Evolutionary conservation across 805 yeast genomes (phyloP).

Genomic region (Candida xiaguanensis): DNA sequence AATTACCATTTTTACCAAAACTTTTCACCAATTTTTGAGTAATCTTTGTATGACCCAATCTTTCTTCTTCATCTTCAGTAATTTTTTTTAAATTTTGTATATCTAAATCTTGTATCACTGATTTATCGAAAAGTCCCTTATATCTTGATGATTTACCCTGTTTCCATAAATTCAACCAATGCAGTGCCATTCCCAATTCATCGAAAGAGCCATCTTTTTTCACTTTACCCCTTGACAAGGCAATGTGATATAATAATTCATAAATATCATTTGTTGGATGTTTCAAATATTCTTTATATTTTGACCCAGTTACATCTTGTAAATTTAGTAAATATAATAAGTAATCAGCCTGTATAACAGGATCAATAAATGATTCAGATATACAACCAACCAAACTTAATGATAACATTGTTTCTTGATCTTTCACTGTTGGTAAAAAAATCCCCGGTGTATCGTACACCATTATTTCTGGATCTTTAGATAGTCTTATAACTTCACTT

Average conservation of each 20-base stretch:
- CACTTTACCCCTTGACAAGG: slow-evolving; percentile 34
- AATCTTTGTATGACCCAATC: slow-evolving; percentile 26
- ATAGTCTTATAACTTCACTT: slow-evolving; percentile 68
- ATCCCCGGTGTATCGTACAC: slow-evolving; percentile 94
- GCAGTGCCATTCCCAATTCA: slow-evolving; percentile 58
- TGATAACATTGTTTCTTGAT: slow-evolving; percentile 67
- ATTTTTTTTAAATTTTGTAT: slow-evolving; percentile 20
- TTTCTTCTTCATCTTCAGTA: slow-evolving; percentile 24
- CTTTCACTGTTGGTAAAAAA: slow-evolving; percentile 68
- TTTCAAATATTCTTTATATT: slow-evolving; percentile 44
- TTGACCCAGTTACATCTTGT: slow-evolving; percentile 45
- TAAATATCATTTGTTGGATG: slow-evolving; percentile 73
- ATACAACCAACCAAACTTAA: slow-evolving; percentile 75
- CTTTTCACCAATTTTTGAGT: slow-evolving; percentile 27
- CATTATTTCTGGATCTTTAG: slow-evolving; percentile 57
- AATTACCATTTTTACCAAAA: slow-evolving; percentile 39
- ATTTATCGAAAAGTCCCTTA: slow-evolving; percentile 33
- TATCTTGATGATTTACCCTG: slow-evolving; percentile 44
- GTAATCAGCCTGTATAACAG: slow-evolving; percentile 83
- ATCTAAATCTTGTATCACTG: slow-evolving; percentile 28
- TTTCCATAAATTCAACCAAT: slow-evolving; percentile 60
- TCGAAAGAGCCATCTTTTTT: slow-evolving; percentile 40
- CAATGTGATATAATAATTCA: slow-evolving; percentile 49
- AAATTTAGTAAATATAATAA: slow-evolving; percentile 69
- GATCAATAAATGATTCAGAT: slow-evolving; percentile 67